phyloP scores from a whole-genome alignment of 495 filamentous ascomycete species.

The Talaromyces liani region DNA sequence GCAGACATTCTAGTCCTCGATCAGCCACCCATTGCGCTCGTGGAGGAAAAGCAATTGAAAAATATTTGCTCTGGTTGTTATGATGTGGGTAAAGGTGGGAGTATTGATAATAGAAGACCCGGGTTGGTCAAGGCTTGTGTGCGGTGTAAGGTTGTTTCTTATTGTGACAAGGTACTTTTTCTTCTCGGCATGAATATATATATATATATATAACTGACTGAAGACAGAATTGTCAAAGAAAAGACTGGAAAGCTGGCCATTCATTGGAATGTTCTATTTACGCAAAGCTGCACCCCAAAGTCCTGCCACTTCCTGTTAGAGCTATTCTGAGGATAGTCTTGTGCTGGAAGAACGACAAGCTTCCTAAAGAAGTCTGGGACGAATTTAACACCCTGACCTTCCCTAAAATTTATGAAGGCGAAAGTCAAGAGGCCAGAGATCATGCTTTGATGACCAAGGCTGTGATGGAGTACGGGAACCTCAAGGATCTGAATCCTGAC shows the following conservation, averaged over 20 bases:
- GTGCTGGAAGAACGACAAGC: constrained; percentile 25
- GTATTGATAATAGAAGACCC: constrained; percentile 9
- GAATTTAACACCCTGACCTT: constrained; percentile 38
- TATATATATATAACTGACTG: too few relatives aligned
- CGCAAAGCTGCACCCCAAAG: constrained; percentile 33
- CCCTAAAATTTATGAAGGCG: constrained; percentile 12
- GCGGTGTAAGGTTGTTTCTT: constrained; percentile 54
- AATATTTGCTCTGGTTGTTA: constrained; percentile 41
- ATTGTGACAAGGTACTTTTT: constrained; percentile 55
- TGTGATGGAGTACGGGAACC: constrained; percentile 42
- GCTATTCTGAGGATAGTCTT: constrained; percentile 47
- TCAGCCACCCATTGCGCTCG: constrained; percentile 33
- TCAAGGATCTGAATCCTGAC: constrained; percentile 28
- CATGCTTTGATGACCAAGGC: constrained; percentile 47
- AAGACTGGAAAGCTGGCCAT: constrained; percentile 54
- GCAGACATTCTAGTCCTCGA: constrained; percentile 32
- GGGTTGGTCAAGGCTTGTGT: constrained; percentile 45
- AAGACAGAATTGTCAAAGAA: constrained; percentile 51
- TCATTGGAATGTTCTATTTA: constrained; percentile 53
- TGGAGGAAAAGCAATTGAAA: constrained; percentile 32
- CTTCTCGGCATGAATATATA: too few relatives aligned
- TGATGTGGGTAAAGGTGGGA: constrained; percentile 19
- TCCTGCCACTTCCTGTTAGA: constrained; percentile 51
- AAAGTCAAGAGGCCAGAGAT: constrained; percentile 28
- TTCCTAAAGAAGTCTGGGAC: constrained; percentile 27